Evolutionary conservation across 768 basidiomycete species (phyloP).

Genomic region (Paxillus involutus): DNA sequence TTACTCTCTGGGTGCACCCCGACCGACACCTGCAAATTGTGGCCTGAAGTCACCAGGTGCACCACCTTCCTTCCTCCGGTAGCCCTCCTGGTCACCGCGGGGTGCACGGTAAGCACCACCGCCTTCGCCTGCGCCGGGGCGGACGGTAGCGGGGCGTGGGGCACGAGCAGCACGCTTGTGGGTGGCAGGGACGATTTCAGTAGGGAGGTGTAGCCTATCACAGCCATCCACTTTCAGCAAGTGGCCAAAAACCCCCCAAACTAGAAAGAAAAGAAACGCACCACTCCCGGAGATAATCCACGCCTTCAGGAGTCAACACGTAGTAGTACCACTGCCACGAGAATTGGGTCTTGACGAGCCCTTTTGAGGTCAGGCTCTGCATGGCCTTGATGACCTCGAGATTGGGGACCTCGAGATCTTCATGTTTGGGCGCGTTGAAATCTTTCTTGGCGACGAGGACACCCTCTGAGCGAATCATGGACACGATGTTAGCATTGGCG

Average conservation of each 20-base stretch:
- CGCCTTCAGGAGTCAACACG: slow-evolving; percentile 93
- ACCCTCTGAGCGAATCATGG: slow-evolving; percentile 63
- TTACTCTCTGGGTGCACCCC: slow-evolving; percentile 79
- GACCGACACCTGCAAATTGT: slow-evolving; percentile 84
- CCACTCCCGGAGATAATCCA: slow-evolving; percentile 95
- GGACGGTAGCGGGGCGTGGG: slow-evolving; percentile 75
- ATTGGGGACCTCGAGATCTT: slow-evolving; percentile 77
- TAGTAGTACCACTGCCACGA: slow-evolving; percentile 99
- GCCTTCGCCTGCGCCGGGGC: slow-evolving; percentile 70
- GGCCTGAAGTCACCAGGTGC: slow-evolving; percentile 90
- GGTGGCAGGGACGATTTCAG: slow-evolving; percentile 95
- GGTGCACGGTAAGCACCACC: slow-evolving; percentile 84
- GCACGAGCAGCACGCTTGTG: slow-evolving; percentile 96
- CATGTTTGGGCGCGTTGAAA: slow-evolving; percentile 96
- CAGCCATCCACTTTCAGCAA: neutral
- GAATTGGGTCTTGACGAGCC: slow-evolving; percentile 98
- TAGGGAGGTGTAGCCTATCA: slow-evolving; percentile 85
- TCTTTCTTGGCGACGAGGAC: slow-evolving; percentile 99
- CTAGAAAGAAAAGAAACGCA: slow-evolving; percentile 19
- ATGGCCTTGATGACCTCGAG: slow-evolving; percentile 71
- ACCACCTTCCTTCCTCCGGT: slow-evolving; percentile 84
- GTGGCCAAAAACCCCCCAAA: neutral
- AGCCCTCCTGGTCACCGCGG: slow-evolving; percentile 87
- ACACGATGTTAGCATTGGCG: neutral
- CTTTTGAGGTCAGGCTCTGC: slow-evolving; percentile 69